Evolutionary conservation across 345 rosid species (phyloP), one percentile per base, ranked within the genome.

Genomic region (Aquilaria yunnanensis): DNA sequence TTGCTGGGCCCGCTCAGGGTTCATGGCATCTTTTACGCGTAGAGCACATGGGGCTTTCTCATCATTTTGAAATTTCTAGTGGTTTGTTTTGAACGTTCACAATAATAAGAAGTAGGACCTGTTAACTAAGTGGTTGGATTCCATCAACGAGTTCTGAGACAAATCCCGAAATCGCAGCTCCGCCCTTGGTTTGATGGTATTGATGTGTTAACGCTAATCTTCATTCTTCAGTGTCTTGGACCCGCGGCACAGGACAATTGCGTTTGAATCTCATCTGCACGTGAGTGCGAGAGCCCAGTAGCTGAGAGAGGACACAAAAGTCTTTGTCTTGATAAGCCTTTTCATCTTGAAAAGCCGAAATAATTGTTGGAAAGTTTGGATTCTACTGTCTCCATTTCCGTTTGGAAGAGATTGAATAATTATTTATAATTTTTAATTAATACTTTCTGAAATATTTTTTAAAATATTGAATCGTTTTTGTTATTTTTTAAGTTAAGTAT

Each of bases 1-100:
- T 30, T 34, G 5, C 55, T 48, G 70, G 67, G 32, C 58, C 49
- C 3, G 29, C 31, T 29, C 30, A 58, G 16, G 54, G 46, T 34
- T 45, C 50, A n/a, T 57, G 47, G n/a, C 14, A 52, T 32, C 12
- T 56, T 52, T 0, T 59, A 31, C 29, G 55, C 12, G 64, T 51
- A 23, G 60, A 46, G 43, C 75, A 77, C 75, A 70, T 64, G 63
- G 81, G 63, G 41, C 31, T 63, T 8, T 53, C 50, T 12, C 51
- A 66, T 60, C n/a, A 54, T 64, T 65, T 60, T 4, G 54, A 57
- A 63, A 57, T 66, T 55, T 58, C 66, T 57, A 16, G 46, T 53
- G 57, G 13, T 64, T 65, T 50, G 49, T 72, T 37, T 59, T 29
- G 2, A 57, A 55, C 52, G 63, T 59, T 14, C 10, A 14, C 53